These are phyloP conservation scores for Aspergillus bombycis DNA, from an alignment of 2,329 filamentous ascomycete species.

Conservation along the genomic window DNA sequence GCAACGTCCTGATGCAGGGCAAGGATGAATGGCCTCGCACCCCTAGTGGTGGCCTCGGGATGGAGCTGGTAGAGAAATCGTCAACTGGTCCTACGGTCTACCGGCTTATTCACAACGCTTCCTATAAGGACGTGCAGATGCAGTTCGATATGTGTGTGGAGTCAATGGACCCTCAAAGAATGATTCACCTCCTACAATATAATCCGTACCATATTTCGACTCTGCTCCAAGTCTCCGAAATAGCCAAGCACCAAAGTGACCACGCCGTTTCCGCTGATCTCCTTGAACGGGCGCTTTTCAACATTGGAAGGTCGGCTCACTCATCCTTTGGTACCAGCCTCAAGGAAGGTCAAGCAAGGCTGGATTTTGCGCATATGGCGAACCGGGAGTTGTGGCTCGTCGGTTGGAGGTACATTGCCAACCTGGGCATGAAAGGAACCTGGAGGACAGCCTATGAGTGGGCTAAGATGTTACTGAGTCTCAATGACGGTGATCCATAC, in stretches of 20 bases:
- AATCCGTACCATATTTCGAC: constrained; percentile 92
- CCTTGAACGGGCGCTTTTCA: constrained; percentile 87
- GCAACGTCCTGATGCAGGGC: constrained; percentile 83
- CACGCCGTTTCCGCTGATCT: constrained; percentile 83
- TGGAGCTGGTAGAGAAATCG: constrained; percentile 67
- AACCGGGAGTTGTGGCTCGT: constrained; percentile 94
- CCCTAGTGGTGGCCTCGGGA: constrained; percentile 78
- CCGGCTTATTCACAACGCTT: constrained; percentile 71
- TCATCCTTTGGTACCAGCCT: constrained; percentile 79
- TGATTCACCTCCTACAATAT: constrained; percentile 73
- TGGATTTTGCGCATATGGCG: constrained; percentile 80
- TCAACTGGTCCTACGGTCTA: constrained; percentile 70
- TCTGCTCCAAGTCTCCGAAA: constrained; percentile 88
- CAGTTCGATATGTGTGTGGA: constrained; percentile 81
- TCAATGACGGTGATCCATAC: constrained; percentile 81
- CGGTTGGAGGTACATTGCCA: constrained; percentile 84
- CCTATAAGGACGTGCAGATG: constrained; percentile 74
- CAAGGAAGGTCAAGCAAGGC: constrained; percentile 73
- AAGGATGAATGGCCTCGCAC: constrained; percentile 85
- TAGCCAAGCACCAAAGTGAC: constrained; percentile 89
- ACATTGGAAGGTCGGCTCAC: constrained; percentile 85
- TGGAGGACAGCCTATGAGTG: constrained; percentile 93
- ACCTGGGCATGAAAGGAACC: constrained; percentile 85
- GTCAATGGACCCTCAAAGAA: constrained; percentile 77
- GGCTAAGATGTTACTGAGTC: constrained; percentile 78